These are phyloP conservation scores for Eucalyptus tenuipes DNA, from an alignment of 345 rosid genomes.

Conservation along the genomic window DNA sequence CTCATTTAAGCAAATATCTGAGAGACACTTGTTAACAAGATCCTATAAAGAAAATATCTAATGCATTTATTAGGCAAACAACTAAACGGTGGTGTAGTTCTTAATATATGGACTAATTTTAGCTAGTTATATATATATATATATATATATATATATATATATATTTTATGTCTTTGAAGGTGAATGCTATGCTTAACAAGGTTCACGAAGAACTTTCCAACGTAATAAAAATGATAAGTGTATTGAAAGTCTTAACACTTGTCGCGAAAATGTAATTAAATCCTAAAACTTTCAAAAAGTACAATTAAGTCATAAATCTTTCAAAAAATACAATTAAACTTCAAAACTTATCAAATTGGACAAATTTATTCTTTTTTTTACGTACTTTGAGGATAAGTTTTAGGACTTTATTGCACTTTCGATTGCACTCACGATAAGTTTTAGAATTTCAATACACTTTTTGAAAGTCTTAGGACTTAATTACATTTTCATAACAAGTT, in stretches of 20 bases:
- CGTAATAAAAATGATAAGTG: neutral
- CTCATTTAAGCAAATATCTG: neutral
- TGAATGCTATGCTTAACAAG: neutral
- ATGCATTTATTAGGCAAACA: neutral
- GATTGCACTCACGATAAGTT: too few relatives aligned
- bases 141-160: too few relatives aligned
- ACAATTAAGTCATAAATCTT: too few relatives aligned
- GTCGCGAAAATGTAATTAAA: too few relatives aligned
- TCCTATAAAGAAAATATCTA: neutral
- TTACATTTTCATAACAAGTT: too few relatives aligned
- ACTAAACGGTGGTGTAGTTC: neutral
- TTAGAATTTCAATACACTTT: too few relatives aligned
- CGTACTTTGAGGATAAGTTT: too few relatives aligned
- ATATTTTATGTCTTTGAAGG: neutral
- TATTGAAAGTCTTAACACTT: neutral
- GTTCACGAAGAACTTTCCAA: neutral
- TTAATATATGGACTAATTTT: neutral
- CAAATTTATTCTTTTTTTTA: too few relatives aligned
- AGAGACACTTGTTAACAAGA: neutral
- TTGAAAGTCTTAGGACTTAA: too few relatives aligned
- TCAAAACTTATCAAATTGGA: neutral
- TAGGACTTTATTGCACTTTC: too few relatives aligned
- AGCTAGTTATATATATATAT: neutral
- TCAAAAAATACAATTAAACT: too few relatives aligned
- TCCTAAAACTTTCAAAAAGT: too few relatives aligned